Evolutionary conservation across 2,329 filamentous ascomycete genomes (phyloP).

Genomic region (Setomelanomma holmii): DNA sequence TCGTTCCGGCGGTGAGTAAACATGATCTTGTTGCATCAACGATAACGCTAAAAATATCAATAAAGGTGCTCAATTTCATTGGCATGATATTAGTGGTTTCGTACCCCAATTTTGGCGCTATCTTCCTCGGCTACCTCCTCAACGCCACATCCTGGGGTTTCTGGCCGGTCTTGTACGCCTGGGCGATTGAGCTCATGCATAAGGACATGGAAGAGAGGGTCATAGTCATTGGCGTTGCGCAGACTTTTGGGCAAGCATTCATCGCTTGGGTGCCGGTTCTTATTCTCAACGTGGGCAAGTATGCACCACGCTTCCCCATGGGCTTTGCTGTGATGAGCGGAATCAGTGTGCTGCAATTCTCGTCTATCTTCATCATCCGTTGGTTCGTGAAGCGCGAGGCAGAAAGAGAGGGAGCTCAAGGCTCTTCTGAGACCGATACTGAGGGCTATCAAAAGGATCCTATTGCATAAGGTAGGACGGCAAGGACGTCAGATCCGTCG

Average conservation of each 20-base stretch:
- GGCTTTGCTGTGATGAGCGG: conserved; percentile 16
- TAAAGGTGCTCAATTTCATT: conserved; percentile 13
- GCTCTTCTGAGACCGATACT: not conserved
- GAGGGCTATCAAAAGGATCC: too few species aligned
- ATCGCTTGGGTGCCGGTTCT: conserved; percentile 52
- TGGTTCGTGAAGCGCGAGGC: conserved; percentile 10
- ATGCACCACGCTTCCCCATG: conserved; percentile 14
- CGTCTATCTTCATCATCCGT: conserved; percentile 9
- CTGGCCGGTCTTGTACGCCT: conserved; percentile 33
- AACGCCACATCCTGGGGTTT: conserved; percentile 18
- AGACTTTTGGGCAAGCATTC: conserved; percentile 54
- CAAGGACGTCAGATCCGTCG: too few species aligned
- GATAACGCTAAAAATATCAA: not conserved
- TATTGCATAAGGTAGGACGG: too few species aligned
- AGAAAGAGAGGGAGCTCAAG: not conserved
- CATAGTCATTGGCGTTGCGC: conserved; percentile 55
- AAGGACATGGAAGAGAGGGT: conserved; percentile 54
- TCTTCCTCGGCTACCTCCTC: conserved; percentile 22
- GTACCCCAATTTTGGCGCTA: conserved; percentile 20
- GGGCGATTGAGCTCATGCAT: conserved; percentile 56
- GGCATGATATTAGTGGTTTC: conserved; percentile 17
- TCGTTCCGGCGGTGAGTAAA: conserved; percentile 12
- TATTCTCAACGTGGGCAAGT: conserved; percentile 16
- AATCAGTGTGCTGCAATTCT: conserved; percentile 15
- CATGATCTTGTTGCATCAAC: not conserved